Conservation (phyloP, 805 yeast genomes). For the Candida yuanshanica region DNA sequence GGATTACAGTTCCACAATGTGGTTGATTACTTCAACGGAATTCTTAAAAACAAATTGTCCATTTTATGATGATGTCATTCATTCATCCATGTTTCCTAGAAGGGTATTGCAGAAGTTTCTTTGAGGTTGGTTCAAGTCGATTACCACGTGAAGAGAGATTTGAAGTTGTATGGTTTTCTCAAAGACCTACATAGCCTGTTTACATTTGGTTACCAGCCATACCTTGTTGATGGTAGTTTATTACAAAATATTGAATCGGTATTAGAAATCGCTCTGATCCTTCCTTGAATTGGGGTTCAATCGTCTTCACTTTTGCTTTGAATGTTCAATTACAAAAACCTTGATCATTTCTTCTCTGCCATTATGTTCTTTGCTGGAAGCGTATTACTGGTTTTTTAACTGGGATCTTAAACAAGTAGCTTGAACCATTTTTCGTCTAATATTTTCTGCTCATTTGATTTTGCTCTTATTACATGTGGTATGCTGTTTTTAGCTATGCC, state of each 20-base stretch:
- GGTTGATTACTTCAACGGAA: constrained; percentile 87
- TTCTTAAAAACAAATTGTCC: constrained; percentile 87
- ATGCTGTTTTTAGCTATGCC: constrained; percentile 88
- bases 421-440: constrained; percentile 82
- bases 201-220: constrained; percentile 95
- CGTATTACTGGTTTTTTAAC: constrained; percentile 76
- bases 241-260: constrained; percentile 98
- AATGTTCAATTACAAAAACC: constrained; percentile 60
- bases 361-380: constrained; percentile 87
- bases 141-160: constrained; percentile 88
- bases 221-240: constrained; percentile 88
- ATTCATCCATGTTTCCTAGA: constrained; percentile 99
- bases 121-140: constrained; percentile 93
- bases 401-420: constrained; percentile 80
- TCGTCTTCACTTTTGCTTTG: constrained; percentile 73
- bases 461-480: constrained; percentile 98
- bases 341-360: constrained; percentile 70
- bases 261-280: constrained; percentile 94
- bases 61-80: constrained; percentile 96
- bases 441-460: constrained; percentile 88
- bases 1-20: constrained; percentile 81
- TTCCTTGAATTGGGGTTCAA: constrained; percentile 79
- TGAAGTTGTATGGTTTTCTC: constrained; percentile 89
- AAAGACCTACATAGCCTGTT: constrained; percentile 96
- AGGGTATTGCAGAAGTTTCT: constrained; percentile 88